Evolutionary conservation across 371 early-diverging fungal genomes (phyloP).

Genomic region (Mucor plumbeus): DNA sequence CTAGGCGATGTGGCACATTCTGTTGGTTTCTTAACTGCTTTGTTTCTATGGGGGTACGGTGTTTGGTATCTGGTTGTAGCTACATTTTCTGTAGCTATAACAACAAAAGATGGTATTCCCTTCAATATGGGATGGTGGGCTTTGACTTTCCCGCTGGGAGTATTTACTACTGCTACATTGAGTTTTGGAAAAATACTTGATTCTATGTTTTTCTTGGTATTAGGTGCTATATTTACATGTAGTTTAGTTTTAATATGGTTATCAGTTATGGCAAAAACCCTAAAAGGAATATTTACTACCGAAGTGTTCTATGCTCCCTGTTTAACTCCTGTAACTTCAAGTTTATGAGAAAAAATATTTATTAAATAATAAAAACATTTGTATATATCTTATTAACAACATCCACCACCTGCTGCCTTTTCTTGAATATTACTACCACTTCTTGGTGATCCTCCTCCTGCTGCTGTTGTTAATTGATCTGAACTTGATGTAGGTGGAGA

Average conservation of each 20-base stretch:
- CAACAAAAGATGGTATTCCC: slow-evolving; percentile 34
- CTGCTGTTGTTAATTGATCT: background rate
- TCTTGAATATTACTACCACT: background rate
- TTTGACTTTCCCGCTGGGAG: slow-evolving; percentile 55
- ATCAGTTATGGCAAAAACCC: slow-evolving; percentile 14
- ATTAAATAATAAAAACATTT: background rate
- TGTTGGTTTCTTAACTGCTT: slow-evolving; percentile 36
- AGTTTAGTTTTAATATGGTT: slow-evolving; percentile 25
- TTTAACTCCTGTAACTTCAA: slow-evolving; percentile 13
- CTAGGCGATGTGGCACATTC: slow-evolving; percentile 20
- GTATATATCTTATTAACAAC: background rate
- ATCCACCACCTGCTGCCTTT: slow-evolving; percentile 1
- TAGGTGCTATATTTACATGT: slow-evolving; percentile 26
- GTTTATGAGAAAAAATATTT: background rate
- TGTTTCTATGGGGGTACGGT: slow-evolving; percentile 55
- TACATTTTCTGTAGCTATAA: slow-evolving; percentile 32
- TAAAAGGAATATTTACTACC: slow-evolving; percentile 16
- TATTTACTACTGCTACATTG: slow-evolving; percentile 37
- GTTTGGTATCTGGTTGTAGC: slow-evolving; percentile 52
- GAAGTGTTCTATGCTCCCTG: slow-evolving; percentile 30
- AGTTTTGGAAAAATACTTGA: slow-evolving; percentile 10
- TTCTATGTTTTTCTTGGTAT: slow-evolving; percentile 25
- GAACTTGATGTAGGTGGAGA: slow-evolving; percentile 31
- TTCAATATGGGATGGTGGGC: slow-evolving; percentile 66
- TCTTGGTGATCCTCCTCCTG: background rate